Conservation (phyloP, 73 alveolate genomes). For the Durusdinium trenchii region DNA sequence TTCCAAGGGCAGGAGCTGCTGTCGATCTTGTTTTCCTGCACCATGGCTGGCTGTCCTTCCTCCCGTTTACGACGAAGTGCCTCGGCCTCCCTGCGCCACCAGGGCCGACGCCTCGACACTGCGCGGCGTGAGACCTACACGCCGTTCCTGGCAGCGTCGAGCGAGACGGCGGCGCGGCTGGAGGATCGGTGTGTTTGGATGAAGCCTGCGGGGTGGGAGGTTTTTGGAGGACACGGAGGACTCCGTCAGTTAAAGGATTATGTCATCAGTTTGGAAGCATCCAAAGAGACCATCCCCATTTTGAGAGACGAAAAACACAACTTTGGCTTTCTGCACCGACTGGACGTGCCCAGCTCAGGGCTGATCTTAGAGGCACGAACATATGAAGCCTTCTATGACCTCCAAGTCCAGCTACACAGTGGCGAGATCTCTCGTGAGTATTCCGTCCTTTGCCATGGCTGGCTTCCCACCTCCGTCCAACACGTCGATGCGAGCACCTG, state of each 20-base stretch:
- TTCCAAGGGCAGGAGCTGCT: conserved; percentile 19
- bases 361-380: conserved; percentile 33
- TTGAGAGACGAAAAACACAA: conserved; percentile 41
- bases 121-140: not conserved
- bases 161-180: not conserved
- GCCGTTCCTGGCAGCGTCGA: not conserved
- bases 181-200: not conserved
- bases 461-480: not conserved
- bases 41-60: conserved; percentile 33
- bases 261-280: not conserved
- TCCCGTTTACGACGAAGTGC: not conserved
- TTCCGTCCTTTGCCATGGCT: conserved; percentile 64
- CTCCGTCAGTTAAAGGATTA: conserved; percentile 1
- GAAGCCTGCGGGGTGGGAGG: conserved; percentile 94
- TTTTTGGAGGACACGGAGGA: conserved; percentile 54
- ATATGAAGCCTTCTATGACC: conserved; percentile 83
- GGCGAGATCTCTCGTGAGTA: conserved; percentile 46
- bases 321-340: conserved; percentile 70
- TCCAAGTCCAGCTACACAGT: conserved; percentile 65
- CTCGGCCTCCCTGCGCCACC: not conserved
- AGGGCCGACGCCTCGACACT: conserved; percentile 5
- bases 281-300: too few relatives aligned
- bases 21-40: conserved; percentile 56
- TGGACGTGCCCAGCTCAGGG: conserved; percentile 94
- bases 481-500: conserved; percentile 31